Base-by-base conservation (phyloP, 495 filamentous ascomycete genomes). In the Mycothermus thermophilus region DNA sequence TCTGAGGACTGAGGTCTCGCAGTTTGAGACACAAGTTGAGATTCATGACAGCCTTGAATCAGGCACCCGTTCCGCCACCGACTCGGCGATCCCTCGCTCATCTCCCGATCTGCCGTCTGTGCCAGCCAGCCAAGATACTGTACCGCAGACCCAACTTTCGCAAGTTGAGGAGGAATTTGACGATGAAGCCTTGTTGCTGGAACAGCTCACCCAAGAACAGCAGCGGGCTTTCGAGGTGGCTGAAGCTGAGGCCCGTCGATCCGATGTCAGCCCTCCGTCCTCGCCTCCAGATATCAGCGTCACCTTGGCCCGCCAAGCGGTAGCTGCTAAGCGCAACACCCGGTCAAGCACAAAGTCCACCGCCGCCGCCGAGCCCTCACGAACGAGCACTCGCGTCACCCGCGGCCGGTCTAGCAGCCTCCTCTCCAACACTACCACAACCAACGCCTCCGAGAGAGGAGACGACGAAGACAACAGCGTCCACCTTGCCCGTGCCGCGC, bases 221-320 rank as follows among this genome's bases (percentile, higher is more conserved):
- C 38, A 30, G 7, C 21, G 24, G 13, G 18, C 25, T 6, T 18
- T 14, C 11, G 19, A 38, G 14, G 20, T 27, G 10, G 14, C 16
- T 16, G 35, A 30, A 18, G 19, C 31, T 22, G 17, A 21, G 8
- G 8, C 5, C 2, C 35, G 18, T 4, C n/a, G n/a, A n/a, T n/a
- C n/a, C 32, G 4, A n/a, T 24, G 14, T 8, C 32, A 34, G n/a
- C 13, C 31, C 28, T 16, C 16, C 24, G 9, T 15, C 31, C 3
- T 13, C 34, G 3, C 25, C 41, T 13, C 44, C 39, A 8, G 59
- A 60, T 34, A 39, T 50, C 12, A 62, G 57, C 34, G 46, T 56
- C 20, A 42, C 50, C 16, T 41, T 62, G 21, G 58, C 61, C 8
- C 55, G 54, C 9, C 47, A 51, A 25, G 42, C 59, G 15, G 45